Base-by-base conservation (phyloP, 2,329 filamentous ascomycete species). In the Chrysoporthe cubensis region DNA sequence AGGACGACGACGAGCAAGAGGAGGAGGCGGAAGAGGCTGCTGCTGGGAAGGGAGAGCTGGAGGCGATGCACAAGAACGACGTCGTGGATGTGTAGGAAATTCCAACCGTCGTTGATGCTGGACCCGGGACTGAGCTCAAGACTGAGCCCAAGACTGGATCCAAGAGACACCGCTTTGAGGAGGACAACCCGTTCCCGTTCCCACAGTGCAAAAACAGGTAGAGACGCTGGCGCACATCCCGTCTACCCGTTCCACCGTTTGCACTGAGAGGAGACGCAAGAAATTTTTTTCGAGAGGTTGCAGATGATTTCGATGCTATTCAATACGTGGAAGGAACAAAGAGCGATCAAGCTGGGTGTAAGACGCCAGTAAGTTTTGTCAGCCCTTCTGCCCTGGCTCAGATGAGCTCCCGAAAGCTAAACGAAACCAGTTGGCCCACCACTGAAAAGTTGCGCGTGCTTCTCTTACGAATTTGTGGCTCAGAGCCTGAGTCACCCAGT, bases 1-100 rank as follows among this genome's bases (percentile, higher is more conserved):
- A 52, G 66, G 71, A 56, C 2, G 64, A 66, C 2, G 58, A 66
- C 4, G 66, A 64, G 14, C 64, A 69, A 56, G 65, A 58, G 34
- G 66, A 48, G 40, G 46, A 64, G 66, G 58, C 32, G 7, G 44
- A 57, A 32, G 32, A 50, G 11, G 16, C 26, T 32, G 6, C 43
- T 26, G 50, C 34, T 48, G 44, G 71, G 32, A 56, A 62, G 67
- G 71, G 43, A 2, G 57, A 64, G 34, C 34, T 21, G 16, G 64
- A 58, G 32, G 67, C 69, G 59, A 54, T 32, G 44, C 65, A 43
- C 34, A 57, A 46, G 7, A 61, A 62, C 18, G 54, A 65, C 2
- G 65, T 58, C 14, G 54, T 58, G 44, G 62, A 68, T 16, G 57
- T 65, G 40, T 69, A 68, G 65, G n/a, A 9, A 18, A 3, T 9